Percentiles rank a stretch among this genome's conserved stretches.
phyloP scores from a whole-genome alignment of 1,139 yeast genomes.

The Suhomyces panamericanus region DNA sequence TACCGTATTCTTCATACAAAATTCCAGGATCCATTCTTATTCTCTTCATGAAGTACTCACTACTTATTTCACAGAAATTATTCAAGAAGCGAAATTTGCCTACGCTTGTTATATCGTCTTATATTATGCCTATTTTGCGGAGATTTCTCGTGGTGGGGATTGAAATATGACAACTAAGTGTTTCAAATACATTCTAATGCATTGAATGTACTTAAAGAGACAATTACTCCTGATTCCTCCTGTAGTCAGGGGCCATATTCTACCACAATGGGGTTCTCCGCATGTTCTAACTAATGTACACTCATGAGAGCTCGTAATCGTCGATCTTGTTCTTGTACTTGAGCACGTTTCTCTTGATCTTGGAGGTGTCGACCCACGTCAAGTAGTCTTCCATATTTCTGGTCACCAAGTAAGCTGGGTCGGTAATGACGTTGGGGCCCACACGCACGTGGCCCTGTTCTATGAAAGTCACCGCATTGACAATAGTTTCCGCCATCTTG shows the following conservation, averaged over 20 bases:
- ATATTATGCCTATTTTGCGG: no score
- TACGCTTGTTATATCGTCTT: no score
- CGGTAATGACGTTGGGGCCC: conserved; percentile 94
- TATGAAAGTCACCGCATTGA: conserved; percentile 86
- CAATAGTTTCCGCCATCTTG: conserved; percentile 88
- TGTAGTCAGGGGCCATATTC: background rate
- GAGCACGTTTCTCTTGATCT: conserved; percentile 86
- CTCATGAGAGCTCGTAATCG: conserved; percentile 58
- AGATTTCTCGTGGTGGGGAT: no score
- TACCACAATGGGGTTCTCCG: background rate
- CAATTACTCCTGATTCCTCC: background rate
- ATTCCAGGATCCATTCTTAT: no score
- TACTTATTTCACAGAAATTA: no score
- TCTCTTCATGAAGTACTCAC: no score
- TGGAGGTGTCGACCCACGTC: conserved; percentile 95
- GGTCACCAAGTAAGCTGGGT: conserved; percentile 92
- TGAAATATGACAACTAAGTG: no score
- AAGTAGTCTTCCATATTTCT: conserved; percentile 92
- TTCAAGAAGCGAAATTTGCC: no score
- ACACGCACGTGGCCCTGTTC: conserved; percentile 98
- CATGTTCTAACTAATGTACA: background rate
- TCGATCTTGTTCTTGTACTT: conserved; percentile 86
- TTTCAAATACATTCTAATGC: no score
- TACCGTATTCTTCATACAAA: no score
- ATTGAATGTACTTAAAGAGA: no score